Conservation (phyloP, 768 basidiomycete species). For the Boletus rubescentipes region DNA sequence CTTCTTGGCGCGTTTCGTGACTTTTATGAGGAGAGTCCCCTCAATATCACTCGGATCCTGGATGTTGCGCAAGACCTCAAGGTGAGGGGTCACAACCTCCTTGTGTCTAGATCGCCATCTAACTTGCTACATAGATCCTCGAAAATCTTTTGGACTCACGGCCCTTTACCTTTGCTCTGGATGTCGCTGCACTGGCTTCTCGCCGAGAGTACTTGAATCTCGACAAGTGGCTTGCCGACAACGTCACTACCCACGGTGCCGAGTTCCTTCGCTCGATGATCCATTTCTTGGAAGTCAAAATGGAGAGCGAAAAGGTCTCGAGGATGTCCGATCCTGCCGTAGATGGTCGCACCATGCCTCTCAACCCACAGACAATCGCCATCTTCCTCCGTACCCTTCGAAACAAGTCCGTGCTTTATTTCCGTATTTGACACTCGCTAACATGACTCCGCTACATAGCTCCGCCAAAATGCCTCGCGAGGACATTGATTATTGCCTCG, state of each 20-base stretch:
- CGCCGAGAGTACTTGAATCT: constrained; percentile 92
- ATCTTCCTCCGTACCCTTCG: constrained; percentile 90
- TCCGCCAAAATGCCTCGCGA: constrained; percentile 71
- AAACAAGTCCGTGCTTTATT: constrained; percentile 56
- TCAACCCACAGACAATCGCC: constrained; percentile 86
- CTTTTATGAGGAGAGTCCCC: constrained; percentile 87
- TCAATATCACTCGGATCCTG: constrained; percentile 91
- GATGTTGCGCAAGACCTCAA: constrained; percentile 96
- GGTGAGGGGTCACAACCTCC: constrained; percentile 41
- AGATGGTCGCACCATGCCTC: constrained; percentile 79
- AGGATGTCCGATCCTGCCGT: constrained; percentile 74
- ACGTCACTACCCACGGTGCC: constrained; percentile 75
- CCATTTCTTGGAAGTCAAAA: constrained; percentile 88
- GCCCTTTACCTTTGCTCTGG: constrained; percentile 87
- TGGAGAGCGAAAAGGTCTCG: constrained; percentile 81
- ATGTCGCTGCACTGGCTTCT: constrained; percentile 91
- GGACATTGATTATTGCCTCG: constrained; percentile 83
- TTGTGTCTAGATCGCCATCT: neutral
- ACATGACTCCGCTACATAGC: constrained; percentile 37
- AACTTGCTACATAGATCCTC: constrained; percentile 62
- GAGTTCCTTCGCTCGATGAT: constrained; percentile 89
- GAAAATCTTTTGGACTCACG: constrained; percentile 89
- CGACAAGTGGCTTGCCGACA: constrained; percentile 94
- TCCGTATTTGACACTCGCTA: neutral
- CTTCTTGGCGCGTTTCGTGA: constrained; percentile 87